These are phyloP conservation scores for Didymellaceae sp. DNA, from an alignment of 2,329 filamentous ascomycete species.

Conservation along the genomic window DNA sequence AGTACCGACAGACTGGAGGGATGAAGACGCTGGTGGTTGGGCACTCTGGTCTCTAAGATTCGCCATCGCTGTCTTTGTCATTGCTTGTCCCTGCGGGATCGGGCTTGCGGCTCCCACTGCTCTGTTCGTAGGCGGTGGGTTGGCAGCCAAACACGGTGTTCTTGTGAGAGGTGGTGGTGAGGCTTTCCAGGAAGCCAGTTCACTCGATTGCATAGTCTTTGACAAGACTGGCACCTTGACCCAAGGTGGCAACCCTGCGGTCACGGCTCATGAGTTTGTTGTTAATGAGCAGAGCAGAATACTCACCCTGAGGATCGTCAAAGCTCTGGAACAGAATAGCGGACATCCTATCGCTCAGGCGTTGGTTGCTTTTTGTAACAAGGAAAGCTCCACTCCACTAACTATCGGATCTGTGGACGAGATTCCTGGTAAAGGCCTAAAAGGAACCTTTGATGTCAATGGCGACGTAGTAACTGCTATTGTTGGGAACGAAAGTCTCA, in stretches of 20 bases:
- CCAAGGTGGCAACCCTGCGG: slow-evolving; percentile 71
- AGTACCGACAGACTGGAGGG: slow-evolving; percentile 64
- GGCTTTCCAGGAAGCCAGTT: slow-evolving; percentile 83
- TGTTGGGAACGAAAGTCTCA: slow-evolving; percentile 76
- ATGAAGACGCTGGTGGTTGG: slow-evolving; percentile 66
- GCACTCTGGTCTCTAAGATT: slow-evolving; percentile 79
- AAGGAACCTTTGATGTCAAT: slow-evolving; percentile 58
- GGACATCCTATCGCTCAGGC: slow-evolving; percentile 78
- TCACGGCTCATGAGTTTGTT: slow-evolving; percentile 62
- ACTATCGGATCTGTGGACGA: slow-evolving; percentile 61
- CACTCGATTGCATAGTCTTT: slow-evolving; percentile 79
- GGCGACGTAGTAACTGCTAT: slow-evolving; percentile 54
- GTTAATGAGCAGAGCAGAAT: slow-evolving; percentile 37
- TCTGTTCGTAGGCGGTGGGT: slow-evolving; percentile 78
- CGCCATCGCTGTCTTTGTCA: slow-evolving; percentile 85
- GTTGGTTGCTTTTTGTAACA: slow-evolving; percentile 66
- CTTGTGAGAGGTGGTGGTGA: slow-evolving; percentile 84
- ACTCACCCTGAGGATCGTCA: slow-evolving; percentile 61
- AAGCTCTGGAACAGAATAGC: slow-evolving; percentile 72
- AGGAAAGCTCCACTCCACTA: slow-evolving; percentile 18
- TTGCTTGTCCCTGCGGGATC: slow-evolving; percentile 84
- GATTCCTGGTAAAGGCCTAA: slow-evolving; percentile 74
- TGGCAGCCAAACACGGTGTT: slow-evolving; percentile 81
- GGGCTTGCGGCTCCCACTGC: slow-evolving; percentile 86
- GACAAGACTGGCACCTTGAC: slow-evolving; percentile 90